Conservation (phyloP, 768 basidiomycete genomes). For the Candolleomyces aberdarensis region DNA sequence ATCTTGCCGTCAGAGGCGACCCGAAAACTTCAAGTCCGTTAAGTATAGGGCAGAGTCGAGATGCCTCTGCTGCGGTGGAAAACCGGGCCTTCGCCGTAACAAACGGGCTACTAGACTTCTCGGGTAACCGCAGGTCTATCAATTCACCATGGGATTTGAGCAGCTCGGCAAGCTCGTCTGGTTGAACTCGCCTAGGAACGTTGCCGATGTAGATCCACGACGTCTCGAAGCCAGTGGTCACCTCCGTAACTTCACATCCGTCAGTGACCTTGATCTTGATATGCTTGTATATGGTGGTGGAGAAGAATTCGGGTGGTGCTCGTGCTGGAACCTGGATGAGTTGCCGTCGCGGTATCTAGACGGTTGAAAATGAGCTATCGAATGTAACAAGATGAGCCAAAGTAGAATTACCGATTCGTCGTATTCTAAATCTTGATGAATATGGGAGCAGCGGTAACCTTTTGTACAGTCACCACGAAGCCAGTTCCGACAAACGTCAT, state of each 20-base stretch:
- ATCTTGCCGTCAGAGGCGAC: slow-evolving; percentile 38
- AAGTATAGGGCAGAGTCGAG: slow-evolving; percentile 47
- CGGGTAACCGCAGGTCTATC: slow-evolving; percentile 31
- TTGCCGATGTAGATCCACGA: slow-evolving; percentile 55
- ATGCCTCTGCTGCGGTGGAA: slow-evolving; percentile 44
- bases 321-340: slow-evolving; percentile 1
- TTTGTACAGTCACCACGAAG: slow-evolving; percentile 21
- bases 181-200: slow-evolving; percentile 36
- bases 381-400: not conserved
- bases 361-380: not conserved
- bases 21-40: slow-evolving; percentile 43
- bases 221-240: slow-evolving; percentile 70
- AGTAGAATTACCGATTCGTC: slow-evolving; percentile 22
- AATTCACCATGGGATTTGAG: slow-evolving; percentile 49
- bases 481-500: slow-evolving; percentile 25
- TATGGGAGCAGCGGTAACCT: slow-evolving; percentile 24
- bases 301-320: not conserved
- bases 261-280: slow-evolving; percentile 53
- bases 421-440: slow-evolving; percentile 32
- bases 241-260: slow-evolving; percentile 55
- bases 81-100: slow-evolving; percentile 46
- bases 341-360: slow-evolving; percentile 1
- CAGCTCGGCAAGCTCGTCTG: slow-evolving; percentile 31
- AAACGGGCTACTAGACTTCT: slow-evolving; percentile 12
- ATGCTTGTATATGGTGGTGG: slow-evolving; percentile 37